Conservation (phyloP, 2,329 filamentous ascomycete genomes). For the Hymenoscyphus infarciens region DNA sequence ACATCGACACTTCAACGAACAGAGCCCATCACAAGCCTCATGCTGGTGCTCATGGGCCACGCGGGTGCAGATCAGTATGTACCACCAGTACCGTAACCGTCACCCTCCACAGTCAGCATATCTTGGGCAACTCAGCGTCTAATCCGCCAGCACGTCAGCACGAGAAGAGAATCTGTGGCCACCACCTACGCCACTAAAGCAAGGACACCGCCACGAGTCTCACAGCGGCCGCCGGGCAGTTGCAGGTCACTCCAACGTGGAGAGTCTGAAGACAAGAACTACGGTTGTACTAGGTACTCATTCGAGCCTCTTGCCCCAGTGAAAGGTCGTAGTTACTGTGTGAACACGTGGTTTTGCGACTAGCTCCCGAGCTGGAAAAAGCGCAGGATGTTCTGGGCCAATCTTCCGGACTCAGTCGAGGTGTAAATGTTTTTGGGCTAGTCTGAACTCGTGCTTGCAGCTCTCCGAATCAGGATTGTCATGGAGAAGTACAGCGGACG, state of each 20-base stretch:
- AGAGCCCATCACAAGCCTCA: not conserved
- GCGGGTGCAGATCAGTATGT: not conserved
- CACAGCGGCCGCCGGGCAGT: constrained; percentile 1
- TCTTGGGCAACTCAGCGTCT: constrained; percentile 3
- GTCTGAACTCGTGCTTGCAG: constrained; percentile 1
- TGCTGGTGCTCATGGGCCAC: constrained; percentile 1
- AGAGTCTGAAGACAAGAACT: not conserved
- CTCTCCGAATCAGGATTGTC: not conserved
- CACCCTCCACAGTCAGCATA: not conserved
- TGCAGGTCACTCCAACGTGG: constrained; percentile 1
- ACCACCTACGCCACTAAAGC: not conserved
- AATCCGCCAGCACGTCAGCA: constrained; percentile 1
- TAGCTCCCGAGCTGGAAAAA: not conserved
- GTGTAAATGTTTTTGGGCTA: not conserved
- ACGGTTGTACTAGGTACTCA: not conserved
- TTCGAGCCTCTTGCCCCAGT: not conserved
- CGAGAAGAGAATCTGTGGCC: not conserved
- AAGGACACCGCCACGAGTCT: constrained; percentile 1
- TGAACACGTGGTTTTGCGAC: constrained; percentile 1
- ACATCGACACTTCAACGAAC: not conserved
- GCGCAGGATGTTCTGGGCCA: not conserved
- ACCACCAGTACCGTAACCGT: constrained; percentile 1
- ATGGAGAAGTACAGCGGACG: not conserved
- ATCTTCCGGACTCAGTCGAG: not conserved
- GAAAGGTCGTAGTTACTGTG: not conserved